Conservation (phyloP, 2,329 filamentous ascomycete genomes). For the Berkeleyomyces rouxiae region DNA sequence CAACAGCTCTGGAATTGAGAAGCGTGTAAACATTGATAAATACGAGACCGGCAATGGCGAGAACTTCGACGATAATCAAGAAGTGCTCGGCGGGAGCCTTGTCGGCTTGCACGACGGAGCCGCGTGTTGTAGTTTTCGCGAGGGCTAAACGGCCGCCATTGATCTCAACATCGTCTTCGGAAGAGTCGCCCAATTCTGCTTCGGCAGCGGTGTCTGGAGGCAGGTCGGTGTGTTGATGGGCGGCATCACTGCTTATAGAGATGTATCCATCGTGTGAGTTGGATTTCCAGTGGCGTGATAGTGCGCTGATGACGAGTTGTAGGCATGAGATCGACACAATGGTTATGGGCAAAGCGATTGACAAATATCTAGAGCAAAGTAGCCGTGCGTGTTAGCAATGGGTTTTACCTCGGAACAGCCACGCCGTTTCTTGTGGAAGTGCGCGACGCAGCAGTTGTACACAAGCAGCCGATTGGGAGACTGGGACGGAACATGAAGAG, state of each 20-base stretch:
- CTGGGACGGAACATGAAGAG: not conserved
- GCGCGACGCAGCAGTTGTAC: not conserved
- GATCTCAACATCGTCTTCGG: constrained; percentile 39
- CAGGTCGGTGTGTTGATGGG: constrained; percentile 34
- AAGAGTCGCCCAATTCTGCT: constrained; percentile 35
- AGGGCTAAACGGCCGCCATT: constrained; percentile 39
- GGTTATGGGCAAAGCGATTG: constrained; percentile 61
- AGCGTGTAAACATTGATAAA: constrained; percentile 51
- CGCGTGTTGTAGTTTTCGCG: constrained; percentile 43
- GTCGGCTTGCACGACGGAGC: constrained; percentile 54
- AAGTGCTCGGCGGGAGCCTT: constrained; percentile 57
- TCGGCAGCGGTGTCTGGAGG: constrained; percentile 28
- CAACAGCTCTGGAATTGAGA: constrained; percentile 33
- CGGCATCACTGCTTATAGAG: constrained; percentile 15
- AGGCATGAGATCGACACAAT: constrained; percentile 54
- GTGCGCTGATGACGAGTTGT: constrained; percentile 35
- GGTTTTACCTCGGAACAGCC: not conserved
- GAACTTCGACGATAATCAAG: constrained; percentile 55
- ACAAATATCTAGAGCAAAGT: constrained; percentile 47
- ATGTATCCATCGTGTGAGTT: constrained; percentile 4
- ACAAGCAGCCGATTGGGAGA: constrained; percentile 2
- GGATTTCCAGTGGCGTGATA: not conserved
- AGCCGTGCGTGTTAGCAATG: not conserved
- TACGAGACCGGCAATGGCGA: constrained; percentile 56
- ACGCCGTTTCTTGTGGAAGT: not conserved